Evolutionary conservation across 1,284 basidiomycete genomes (phyloP), one percentile per base, ranked within the genome.

Genomic region (Puccinia coronata): DNA sequence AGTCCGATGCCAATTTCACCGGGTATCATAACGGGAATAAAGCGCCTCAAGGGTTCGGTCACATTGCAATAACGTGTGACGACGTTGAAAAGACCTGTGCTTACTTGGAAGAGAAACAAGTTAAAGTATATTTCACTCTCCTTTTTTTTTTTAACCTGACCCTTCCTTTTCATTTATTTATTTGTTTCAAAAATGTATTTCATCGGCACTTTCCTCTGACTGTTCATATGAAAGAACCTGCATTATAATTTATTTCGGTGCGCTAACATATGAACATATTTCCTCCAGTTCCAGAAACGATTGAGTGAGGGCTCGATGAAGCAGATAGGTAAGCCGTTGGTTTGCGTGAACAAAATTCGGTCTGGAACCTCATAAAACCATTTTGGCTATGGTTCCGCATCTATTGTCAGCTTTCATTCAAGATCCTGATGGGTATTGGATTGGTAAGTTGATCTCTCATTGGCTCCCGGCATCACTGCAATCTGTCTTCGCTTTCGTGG

Each of bases 281-380:
- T 23, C 18, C 53, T 53, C 23, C 87, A 88, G 76, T 98, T 96
- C 88, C 93, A 96, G 89, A 98, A 97, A 89, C 90, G 89, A 82
- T 91, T 91, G 57, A 91, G 89, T 5, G 95, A 96, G 80, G 95
- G 95, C 8, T 92, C 89, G 86, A 96, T 97, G 93, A 91, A 87
- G 86, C 85, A 84, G 72, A 83, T 83, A 59, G 75, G 78, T 73
- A 57, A 9, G 31, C 47, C 18, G 34, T 23, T 47, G 43, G 12
- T 8, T 14, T 47, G 43, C 43, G 20, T 14, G 43, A 47, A 47
- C 43, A 47, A 8, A 11, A 14, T 47, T 47, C 43, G 8, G 2
- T 14, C 12, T 14, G 1, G 12, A 14, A 11, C 20, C 1, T 47
- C 2, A 47, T 11, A 47, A 47, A 47, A 47, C 43, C 43, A 14